These are phyloP conservation scores for Noccaea bulbosa DNA, from an alignment of 345 rosid genomes.

Conservation along the genomic window DNA sequence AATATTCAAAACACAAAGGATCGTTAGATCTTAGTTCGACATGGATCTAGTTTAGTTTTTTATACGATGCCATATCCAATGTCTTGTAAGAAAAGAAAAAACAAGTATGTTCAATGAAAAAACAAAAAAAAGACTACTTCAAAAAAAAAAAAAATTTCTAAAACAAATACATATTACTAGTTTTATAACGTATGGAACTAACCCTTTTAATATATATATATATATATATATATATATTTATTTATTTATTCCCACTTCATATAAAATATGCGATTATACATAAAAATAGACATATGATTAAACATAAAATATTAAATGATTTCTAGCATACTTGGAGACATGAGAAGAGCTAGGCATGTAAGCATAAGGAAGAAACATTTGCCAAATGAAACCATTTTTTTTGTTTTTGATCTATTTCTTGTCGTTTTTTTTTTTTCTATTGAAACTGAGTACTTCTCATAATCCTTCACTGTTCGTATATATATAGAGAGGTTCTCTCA, in stretches of 20 bases:
- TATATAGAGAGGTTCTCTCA: background rate
- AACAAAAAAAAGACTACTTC: too few relatives aligned
- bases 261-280: background rate
- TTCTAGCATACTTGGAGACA: conserved; percentile 22
- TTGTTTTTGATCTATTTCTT: background rate
- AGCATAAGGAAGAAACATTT: conserved; percentile 12
- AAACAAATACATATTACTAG: too few relatives aligned
- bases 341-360: conserved; percentile 3
- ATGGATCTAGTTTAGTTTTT: background rate
- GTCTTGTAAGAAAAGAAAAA: background rate
- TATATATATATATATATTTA: too few relatives aligned
- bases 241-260: background rate
- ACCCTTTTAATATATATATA: too few relatives aligned
- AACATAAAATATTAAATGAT: background rate
- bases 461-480: background rate
- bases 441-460: background rate
- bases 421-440: background rate
- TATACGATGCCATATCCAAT: background rate
- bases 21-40: too few relatives aligned
- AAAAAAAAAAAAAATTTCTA: too few relatives aligned
- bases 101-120: background rate
- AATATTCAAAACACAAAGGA: background rate
- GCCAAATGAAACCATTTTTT: conserved; percentile 26
- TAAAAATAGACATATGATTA: background rate
- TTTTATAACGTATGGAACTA: too few relatives aligned